Evolutionary conservation across 2,329 filamentous ascomycete genomes (phyloP).

Genomic region (Trichoderma citrinoviride): DNA sequence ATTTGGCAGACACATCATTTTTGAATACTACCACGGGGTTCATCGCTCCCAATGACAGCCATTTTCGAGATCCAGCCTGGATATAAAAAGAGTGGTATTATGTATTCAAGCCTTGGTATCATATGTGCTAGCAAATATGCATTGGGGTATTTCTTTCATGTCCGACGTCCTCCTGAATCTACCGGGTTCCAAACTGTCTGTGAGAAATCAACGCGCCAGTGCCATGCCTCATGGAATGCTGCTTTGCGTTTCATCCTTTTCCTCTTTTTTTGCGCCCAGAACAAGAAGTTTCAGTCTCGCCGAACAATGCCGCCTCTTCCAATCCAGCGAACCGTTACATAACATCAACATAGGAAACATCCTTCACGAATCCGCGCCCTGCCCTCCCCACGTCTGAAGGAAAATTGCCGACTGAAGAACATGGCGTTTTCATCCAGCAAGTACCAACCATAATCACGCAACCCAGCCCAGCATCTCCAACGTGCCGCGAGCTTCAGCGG

Average conservation of each 20-base stretch:
- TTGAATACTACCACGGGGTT: background rate
- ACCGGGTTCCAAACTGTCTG: constrained; percentile 5
- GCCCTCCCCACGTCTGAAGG: background rate
- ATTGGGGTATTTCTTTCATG: constrained; percentile 20
- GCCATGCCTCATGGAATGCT: constrained; percentile 10
- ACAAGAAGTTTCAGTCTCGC: constrained; percentile 27
- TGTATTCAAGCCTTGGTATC: constrained; percentile 18
- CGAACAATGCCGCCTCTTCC: constrained; percentile 32
- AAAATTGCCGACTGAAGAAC: too few relatives aligned
- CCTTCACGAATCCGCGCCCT: background rate
- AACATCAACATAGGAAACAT: constrained; percentile 16
- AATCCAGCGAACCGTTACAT: constrained; percentile 30
- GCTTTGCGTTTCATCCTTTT: background rate
- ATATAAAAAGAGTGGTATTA: constrained; percentile 14
- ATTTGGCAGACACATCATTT: background rate
- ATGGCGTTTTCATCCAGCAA: background rate
- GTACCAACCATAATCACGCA: constrained; percentile 21
- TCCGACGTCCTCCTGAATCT: constrained; percentile 19
- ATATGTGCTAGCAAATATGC: background rate
- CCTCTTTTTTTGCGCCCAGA: constrained; percentile 23
- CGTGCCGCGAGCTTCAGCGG: constrained; percentile 52
- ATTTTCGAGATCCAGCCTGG: background rate
- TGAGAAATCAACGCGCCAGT: background rate
- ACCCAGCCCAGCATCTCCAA: constrained; percentile 60
- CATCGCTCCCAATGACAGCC: background rate